Conservation (phyloP, 352 stramenopile species). For the Peronosclerospora sorghi region DNA sequence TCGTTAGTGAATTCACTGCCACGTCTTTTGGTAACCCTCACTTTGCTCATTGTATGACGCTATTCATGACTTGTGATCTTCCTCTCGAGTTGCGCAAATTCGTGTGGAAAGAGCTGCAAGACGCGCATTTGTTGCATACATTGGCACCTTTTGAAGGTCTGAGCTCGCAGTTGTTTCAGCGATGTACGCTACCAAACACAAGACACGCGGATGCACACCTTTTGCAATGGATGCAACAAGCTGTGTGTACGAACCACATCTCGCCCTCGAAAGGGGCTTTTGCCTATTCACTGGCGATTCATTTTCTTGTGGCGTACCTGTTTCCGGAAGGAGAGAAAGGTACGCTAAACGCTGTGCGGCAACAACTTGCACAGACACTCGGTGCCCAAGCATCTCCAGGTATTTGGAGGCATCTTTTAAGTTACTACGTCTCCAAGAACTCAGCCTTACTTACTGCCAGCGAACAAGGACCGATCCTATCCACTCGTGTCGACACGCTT, state of each 20-base stretch:
- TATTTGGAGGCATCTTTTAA: conserved; percentile 46
- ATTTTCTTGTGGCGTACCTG: conserved; percentile 47
- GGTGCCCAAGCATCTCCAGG: conserved; percentile 12
- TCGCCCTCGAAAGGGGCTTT: conserved; percentile 29
- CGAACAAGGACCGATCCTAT: conserved; percentile 1
- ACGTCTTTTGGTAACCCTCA: conserved; percentile 54
- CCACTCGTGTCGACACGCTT: conserved; percentile 12
- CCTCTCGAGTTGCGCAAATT: conserved; percentile 41
- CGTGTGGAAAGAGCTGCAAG: conserved; percentile 62
- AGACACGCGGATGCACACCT: conserved; percentile 25
- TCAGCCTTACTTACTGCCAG: neutral
- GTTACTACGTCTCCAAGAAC: conserved; percentile 25
- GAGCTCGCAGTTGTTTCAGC: conserved; percentile 15
- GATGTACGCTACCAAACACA: conserved; percentile 21
- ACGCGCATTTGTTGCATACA: conserved; percentile 36
- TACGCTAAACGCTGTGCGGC: conserved; percentile 34
- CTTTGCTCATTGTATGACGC: conserved; percentile 52
- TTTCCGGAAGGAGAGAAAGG: conserved; percentile 19
- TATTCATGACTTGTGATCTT: conserved; percentile 51
- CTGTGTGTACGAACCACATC: conserved; percentile 26
- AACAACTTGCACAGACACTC: conserved; percentile 38
- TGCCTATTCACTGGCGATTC: conserved; percentile 46
- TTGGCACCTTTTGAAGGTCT: conserved; percentile 30
- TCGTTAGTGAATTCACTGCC: conserved; percentile 56
- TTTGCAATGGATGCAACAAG: conserved; percentile 37